phyloP scores from a whole-genome alignment of 495 filamentous ascomycete species.

The Podospora pseudocomata region DNA sequence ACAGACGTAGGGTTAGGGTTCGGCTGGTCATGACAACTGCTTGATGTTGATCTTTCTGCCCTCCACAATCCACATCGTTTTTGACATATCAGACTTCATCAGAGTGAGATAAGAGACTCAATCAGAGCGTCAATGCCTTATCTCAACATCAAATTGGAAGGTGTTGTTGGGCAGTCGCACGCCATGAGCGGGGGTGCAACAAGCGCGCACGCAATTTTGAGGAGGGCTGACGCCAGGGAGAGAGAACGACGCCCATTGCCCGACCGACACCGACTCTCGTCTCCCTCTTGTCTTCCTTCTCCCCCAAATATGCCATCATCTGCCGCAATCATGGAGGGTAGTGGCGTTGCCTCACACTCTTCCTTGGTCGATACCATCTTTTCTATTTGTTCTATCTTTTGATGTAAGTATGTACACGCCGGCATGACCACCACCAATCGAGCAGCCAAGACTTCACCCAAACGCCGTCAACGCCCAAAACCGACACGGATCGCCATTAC shows the following conservation, averaged over 20 bases:
- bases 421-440: not conserved
- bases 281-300: not conserved
- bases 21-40: no score
- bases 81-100: not conserved
- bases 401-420: not conserved
- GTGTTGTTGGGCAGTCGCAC: not conserved
- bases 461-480: not conserved
- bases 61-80: no score
- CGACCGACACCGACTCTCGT: not conserved
- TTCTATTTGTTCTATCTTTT: not conserved
- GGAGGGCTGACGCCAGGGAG: constrained; percentile 8
- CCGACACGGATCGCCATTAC: not conserved
- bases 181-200: not conserved
- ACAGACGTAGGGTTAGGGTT: no score
- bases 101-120: not conserved
- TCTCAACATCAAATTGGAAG: not conserved
- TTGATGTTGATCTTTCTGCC: no score
- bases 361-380: not conserved
- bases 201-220: constrained; percentile 21
- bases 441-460: not conserved
- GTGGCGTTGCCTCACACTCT: not conserved
- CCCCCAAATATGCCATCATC: not conserved
- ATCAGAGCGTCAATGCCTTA: not conserved
- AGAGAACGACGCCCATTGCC: not conserved
- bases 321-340: not conserved